Evolutionary conservation across 2,329 filamentous ascomycete species (phyloP).

Genomic region (Podosphaera aphanis): DNA sequence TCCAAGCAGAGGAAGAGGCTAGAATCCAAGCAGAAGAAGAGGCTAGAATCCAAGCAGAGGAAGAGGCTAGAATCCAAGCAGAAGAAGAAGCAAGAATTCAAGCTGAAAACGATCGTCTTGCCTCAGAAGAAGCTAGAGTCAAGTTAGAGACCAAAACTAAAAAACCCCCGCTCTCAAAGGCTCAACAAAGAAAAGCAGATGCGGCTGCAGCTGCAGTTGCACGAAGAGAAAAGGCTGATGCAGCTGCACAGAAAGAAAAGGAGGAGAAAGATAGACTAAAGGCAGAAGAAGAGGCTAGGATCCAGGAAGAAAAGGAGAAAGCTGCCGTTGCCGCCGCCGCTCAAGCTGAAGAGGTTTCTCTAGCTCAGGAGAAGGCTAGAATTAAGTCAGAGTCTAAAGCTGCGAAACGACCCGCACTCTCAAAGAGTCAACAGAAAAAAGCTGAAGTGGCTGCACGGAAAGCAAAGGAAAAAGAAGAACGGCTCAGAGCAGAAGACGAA

Average conservation of each 20-base stretch:
- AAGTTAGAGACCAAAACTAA: constrained; percentile 19
- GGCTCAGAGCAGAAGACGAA: constrained; percentile 20
- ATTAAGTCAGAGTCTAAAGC: constrained; percentile 20
- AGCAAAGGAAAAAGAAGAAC: constrained; percentile 15
- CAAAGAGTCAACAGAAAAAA: constrained; percentile 17
- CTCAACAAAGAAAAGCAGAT: constrained; percentile 11
- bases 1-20: constrained; percentile 10
- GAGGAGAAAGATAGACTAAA: constrained; percentile 10
- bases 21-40: neutral
- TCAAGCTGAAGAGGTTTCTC: neutral
- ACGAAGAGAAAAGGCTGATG: too few relatives aligned
- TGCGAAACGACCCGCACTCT: constrained; percentile 22
- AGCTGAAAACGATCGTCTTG: constrained; percentile 3
- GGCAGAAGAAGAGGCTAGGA: constrained; percentile 6
- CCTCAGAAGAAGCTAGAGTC: constrained; percentile 18
- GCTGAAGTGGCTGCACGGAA: neutral
- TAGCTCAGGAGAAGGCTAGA: constrained; percentile 3
- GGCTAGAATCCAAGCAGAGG: too few relatives aligned
- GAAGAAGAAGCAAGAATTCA: too few relatives aligned
- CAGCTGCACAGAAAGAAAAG: constrained; percentile 11
- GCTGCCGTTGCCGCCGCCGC: constrained; percentile 6
- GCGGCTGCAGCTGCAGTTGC: too few relatives aligned
- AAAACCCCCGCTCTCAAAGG: constrained; percentile 25
- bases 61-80: constrained; percentile 14
- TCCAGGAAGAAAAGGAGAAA: constrained; percentile 2